These are phyloP conservation scores for Aegilops longissima DNA, from an alignment of 176 grass and related monocot species.

Conservation along the genomic window DNA sequence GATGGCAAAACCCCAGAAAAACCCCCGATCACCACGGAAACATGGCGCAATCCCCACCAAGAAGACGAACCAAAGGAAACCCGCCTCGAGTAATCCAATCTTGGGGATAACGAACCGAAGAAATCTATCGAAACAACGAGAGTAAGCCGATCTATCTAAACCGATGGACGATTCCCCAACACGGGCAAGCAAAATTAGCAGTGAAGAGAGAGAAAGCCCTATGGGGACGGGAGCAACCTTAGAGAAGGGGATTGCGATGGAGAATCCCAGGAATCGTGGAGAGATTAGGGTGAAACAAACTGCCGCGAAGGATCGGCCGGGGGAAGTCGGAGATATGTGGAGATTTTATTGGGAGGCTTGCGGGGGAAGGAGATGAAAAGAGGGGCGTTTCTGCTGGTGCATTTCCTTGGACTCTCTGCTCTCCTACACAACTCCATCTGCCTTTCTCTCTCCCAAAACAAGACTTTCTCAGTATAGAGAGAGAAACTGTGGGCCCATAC, in stretches of 20 bases:
- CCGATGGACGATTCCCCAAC: conserved; percentile 9
- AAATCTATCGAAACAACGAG: neutral
- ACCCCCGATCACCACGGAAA: conserved; percentile 42
- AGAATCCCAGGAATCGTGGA: neutral
- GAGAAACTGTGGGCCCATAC: neutral
- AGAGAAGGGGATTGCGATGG: neutral
- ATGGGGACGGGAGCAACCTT: neutral
- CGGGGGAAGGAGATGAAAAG: conserved; percentile 21
- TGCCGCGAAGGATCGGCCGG: neutral
- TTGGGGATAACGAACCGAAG: neutral
- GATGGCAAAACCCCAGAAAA: conserved; percentile 53
- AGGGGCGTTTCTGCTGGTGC: conserved; percentile 34
- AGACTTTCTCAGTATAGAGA: neutral
- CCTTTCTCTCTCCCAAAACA: neutral
- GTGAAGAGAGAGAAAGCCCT: neutral
- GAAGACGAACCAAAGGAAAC: conserved; percentile 1
- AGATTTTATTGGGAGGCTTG: conserved; percentile 25
- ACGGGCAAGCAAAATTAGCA: conserved; percentile 24
- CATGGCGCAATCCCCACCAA: conserved; percentile 17
- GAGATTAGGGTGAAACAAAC: neutral
- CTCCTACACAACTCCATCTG: neutral
- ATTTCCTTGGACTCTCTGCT: conserved; percentile 27
- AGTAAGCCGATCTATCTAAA: conserved; percentile 25
- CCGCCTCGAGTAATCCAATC: neutral
- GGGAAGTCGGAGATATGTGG: neutral